Percentiles rank a stretch among this genome's conserved stretches.
These are phyloP conservation scores for Cornus florida DNA, from an alignment of 148 eudicot genomes.

Conservation along the genomic window DNA sequence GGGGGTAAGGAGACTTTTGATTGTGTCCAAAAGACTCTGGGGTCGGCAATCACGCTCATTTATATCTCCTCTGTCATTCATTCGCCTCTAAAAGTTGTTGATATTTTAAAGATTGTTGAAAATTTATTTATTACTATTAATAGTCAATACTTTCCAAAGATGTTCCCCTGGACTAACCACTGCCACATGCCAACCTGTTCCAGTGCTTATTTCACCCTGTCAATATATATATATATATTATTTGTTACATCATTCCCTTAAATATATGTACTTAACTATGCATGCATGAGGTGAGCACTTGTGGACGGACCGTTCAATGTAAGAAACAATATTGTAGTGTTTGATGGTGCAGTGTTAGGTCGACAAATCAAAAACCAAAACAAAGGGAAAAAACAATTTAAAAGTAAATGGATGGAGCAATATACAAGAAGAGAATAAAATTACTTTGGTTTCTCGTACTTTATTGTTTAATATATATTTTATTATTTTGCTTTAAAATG, in stretches of 20 bases:
- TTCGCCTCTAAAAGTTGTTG: neutral
- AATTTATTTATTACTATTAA: no score
- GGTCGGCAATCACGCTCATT: neutral
- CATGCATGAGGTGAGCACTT: neutral
- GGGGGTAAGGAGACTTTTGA: neutral
- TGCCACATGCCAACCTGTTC: neutral
- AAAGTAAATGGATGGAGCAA: no score
- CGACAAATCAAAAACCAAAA: no score
- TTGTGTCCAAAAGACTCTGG: neutral
- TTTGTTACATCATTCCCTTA: neutral
- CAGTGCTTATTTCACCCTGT: neutral
- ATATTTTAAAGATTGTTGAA: neutral
- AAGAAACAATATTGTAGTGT: neutral
- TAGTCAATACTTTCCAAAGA: neutral
- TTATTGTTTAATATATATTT: no score
- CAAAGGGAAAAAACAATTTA: no score
- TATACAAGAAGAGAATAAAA: no score
- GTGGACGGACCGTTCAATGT: neutral
- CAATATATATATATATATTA: no score
- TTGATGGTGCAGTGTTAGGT: no score
- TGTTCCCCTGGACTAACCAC: neutral
- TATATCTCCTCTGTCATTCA: no score
- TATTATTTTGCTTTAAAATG: no score
- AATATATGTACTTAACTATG: neutral
- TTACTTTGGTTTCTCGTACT: no score